Evolutionary conservation across 225 moss, liverwort and hornwort species (phyloP).

Genomic region (Neckera pumila): DNA sequence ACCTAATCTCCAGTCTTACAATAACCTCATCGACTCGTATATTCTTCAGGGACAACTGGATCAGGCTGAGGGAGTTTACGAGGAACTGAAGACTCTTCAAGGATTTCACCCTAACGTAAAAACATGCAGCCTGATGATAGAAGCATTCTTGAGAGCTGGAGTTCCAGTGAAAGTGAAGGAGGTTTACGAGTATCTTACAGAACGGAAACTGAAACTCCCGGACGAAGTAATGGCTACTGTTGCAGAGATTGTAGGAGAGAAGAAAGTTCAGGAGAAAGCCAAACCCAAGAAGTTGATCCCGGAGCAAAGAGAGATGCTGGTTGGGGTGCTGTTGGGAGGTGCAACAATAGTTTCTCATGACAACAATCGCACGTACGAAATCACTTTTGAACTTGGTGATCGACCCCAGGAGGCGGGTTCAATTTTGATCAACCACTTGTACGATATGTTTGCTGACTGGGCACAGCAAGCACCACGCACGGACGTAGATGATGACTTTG

Average conservation of each 20-base stretch:
- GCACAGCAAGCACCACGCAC: constrained; percentile 43
- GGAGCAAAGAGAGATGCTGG: constrained; percentile 76
- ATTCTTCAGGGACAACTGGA: constrained; percentile 43
- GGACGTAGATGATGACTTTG: constrained; percentile 18
- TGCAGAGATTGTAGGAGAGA: constrained; percentile 34
- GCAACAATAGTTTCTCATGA: constrained; percentile 62
- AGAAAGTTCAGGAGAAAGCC: constrained; percentile 29
- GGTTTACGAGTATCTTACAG: constrained; percentile 31
- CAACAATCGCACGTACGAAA: constrained; percentile 55
- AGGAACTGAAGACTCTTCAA: constrained; percentile 39
- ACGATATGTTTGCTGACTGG: constrained; percentile 66
- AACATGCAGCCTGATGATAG: constrained; percentile 69
- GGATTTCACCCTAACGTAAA: constrained; percentile 35
- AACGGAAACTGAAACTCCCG: constrained; percentile 45
- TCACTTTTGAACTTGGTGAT: constrained; percentile 59
- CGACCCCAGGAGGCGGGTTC: constrained; percentile 32
- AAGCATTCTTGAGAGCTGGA: constrained; percentile 41
- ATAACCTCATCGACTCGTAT: constrained; percentile 60
- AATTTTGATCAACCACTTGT: constrained; percentile 65
- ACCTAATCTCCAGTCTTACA: constrained; percentile 63
- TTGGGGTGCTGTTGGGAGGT: constrained; percentile 78
- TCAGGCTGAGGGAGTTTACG: constrained; percentile 50
- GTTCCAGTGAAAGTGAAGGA: constrained; percentile 39
- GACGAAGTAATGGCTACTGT: constrained; percentile 27
- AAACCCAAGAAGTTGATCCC: constrained; percentile 39